A percentile compares a stretch with the other conserved stretches of the same genome.
phyloP scores from a whole-genome alignment of 495 filamentous ascomycete species.

The Aspergillus hancockii region DNA sequence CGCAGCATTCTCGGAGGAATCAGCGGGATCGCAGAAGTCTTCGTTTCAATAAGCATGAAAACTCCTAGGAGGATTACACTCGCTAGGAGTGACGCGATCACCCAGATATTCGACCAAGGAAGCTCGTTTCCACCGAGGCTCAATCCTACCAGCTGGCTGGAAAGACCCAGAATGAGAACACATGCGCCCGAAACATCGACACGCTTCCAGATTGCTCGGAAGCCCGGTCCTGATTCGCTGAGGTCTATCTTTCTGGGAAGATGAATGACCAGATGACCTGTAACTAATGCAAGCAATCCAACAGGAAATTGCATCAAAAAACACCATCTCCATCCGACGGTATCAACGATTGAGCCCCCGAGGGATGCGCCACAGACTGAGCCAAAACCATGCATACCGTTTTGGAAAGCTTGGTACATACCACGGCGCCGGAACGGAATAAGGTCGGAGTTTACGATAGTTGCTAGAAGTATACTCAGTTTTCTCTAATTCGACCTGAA shows the following conservation, averaged over 20 bases:
- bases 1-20: conserved; percentile 59
- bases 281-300: conserved; percentile 51
- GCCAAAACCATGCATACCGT: conserved; percentile 63
- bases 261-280: conserved; percentile 55
- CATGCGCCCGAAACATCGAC: conserved; percentile 59
- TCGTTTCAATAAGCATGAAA: conserved; percentile 57
- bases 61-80: conserved; percentile 50
- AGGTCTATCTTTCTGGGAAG: conserved; percentile 31
- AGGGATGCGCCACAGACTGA: conserved; percentile 66
- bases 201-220: conserved; percentile 49
- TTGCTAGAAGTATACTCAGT: conserved; percentile 38
- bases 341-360: conserved; percentile 65
- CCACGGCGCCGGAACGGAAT: conserved; percentile 63
- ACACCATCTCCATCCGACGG: conserved; percentile 69
- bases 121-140: conserved; percentile 65
- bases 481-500: neutral
- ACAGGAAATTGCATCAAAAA: conserved; percentile 49
- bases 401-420: conserved; percentile 67
- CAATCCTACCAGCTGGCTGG: conserved; percentile 57
- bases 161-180: conserved; percentile 58
- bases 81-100: conserved; percentile 50
- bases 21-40: conserved; percentile 58
- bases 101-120: conserved; percentile 58
- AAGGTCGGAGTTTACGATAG: conserved; percentile 66
- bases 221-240: conserved; percentile 19